Evolutionary conservation across 225 moss, liverwort and hornwort species (phyloP).

Genomic region (Antitrichia curtipendula): DNA sequence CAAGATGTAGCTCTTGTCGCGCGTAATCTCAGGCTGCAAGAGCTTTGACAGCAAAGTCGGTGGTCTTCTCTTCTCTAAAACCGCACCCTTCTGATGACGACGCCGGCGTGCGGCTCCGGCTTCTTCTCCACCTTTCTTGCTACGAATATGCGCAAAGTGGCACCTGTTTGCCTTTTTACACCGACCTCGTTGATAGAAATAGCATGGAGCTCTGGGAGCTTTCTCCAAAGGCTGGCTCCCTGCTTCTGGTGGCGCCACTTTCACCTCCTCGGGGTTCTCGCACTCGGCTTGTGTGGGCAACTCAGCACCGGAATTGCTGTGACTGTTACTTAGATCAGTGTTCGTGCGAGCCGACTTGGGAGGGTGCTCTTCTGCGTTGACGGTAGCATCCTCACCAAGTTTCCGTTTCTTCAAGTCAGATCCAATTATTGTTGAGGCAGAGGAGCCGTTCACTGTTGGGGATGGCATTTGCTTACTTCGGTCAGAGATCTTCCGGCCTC

Average conservation of each 20-base stretch:
- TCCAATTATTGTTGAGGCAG: neutral
- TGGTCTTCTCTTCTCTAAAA: slow-evolving; percentile 1
- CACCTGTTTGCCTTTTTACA: slow-evolving; percentile 70
- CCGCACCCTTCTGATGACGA: neutral
- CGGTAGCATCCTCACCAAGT: neutral
- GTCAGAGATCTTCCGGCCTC: neutral
- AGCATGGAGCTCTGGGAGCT: slow-evolving; percentile 19
- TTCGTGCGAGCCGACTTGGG: slow-evolving; percentile 35
- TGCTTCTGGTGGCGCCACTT: neutral
- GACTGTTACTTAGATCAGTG: neutral
- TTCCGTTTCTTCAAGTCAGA: slow-evolving; percentile 28
- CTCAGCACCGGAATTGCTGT: neutral
- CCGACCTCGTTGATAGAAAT: slow-evolving; percentile 49
- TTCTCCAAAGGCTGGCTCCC: neutral
- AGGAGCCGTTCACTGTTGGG: neutral
- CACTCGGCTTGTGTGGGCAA: neutral
- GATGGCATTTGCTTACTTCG: neutral
- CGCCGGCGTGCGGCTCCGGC: neutral
- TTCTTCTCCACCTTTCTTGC: slow-evolving; percentile 6
- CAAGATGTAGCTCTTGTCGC: slow-evolving; percentile 78
- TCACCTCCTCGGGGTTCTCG: neutral
- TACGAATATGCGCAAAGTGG: slow-evolving; percentile 43
- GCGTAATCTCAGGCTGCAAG: slow-evolving; percentile 49
- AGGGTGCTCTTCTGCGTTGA: slow-evolving; percentile 18
- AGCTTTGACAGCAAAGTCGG: slow-evolving; percentile 74